These are phyloP conservation scores for Cyclotella atomus DNA, from an alignment of 108 stramenopile genomes.

Conservation along the genomic window DNA sequence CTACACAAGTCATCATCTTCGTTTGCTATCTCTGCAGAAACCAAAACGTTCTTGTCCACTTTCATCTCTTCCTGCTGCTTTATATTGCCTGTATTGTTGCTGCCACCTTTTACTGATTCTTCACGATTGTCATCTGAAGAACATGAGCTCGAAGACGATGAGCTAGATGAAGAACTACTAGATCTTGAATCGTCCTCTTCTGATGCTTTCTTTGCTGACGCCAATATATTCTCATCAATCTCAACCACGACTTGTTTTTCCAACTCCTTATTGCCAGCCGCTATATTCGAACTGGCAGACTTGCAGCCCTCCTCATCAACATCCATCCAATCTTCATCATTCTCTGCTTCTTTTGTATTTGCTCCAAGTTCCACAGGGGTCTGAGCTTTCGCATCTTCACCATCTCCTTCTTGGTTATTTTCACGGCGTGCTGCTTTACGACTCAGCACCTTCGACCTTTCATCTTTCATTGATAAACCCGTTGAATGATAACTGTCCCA, in stretches of 20 bases:
- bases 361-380: neutral
- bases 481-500: constrained; percentile 1
- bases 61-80: neutral
- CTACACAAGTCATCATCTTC: neutral
- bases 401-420: too few species aligned
- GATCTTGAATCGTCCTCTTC: neutral
- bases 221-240: too few species aligned
- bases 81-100: neutral
- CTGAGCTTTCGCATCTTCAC: neutral
- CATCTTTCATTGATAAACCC: neutral
- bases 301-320: neutral
- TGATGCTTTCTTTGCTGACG: neutral
- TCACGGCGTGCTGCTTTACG: too few species aligned
- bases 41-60: neutral
- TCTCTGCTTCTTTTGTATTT: neutral
- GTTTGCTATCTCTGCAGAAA: neutral
- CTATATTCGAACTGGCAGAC: neutral
- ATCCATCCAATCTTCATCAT: neutral
- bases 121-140: neutral
- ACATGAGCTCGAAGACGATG: neutral
- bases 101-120: neutral
- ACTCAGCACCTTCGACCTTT: too few species aligned
- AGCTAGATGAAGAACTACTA: too few species aligned
- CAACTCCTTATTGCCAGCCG: too few species aligned
- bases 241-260: too few species aligned